Percentiles rank a stretch among this genome's conserved stretches.
Conservation (phyloP, 106 monocot genomes). For the Dendrobium officinale region DNA sequence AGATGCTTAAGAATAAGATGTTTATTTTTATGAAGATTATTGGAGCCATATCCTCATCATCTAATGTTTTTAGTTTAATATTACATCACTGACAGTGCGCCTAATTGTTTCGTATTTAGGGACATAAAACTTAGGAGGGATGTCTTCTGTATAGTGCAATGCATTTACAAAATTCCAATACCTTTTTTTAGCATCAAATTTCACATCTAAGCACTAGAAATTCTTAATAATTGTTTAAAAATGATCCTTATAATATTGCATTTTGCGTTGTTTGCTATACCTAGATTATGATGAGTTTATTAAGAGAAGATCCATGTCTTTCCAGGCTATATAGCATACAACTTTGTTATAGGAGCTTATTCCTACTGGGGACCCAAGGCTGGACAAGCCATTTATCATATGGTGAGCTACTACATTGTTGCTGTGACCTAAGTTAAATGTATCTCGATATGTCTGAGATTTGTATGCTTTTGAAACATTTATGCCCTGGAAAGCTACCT, state of each 20-base stretch:
- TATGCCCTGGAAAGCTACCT: background rate
- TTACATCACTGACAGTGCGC: background rate
- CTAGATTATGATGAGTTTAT: background rate
- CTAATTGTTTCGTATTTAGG: background rate
- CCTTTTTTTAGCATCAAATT: background rate
- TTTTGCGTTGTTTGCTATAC: background rate
- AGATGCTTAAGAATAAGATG: background rate
- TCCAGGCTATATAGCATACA: conserved; percentile 93
- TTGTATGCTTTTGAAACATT: background rate
- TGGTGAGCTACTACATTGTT: conserved; percentile 42
- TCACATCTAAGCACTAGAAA: background rate
- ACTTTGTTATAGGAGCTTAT: conserved; percentile 98
- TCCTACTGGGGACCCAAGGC: conserved; percentile 99
- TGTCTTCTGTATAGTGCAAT: background rate
- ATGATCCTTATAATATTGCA: background rate
- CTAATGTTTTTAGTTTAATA: background rate
- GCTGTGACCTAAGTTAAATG: background rate
- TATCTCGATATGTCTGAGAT: background rate
- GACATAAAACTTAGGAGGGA: background rate
- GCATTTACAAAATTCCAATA: background rate
- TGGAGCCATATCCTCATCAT: background rate
- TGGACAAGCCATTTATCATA: conserved; percentile 81
- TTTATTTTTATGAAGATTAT: background rate
- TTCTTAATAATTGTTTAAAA: background rate
- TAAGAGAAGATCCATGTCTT: background rate